Evolutionary conservation across 192 early-diverging fungal species (phyloP).

Genomic region (Chytriomyces hyalinus): DNA sequence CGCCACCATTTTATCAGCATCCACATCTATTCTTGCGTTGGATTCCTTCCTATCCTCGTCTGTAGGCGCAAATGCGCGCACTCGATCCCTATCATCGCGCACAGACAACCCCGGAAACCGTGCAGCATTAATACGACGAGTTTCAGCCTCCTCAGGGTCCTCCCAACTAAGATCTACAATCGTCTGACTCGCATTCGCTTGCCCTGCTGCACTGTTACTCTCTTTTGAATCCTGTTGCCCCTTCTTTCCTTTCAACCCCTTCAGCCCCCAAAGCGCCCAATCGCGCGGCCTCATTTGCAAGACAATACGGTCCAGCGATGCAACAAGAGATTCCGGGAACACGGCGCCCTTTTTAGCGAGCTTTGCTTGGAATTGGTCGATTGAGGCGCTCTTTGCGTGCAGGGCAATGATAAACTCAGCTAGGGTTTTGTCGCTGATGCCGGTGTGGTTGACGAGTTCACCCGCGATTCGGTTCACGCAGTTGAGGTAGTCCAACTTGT

Average conservation of each 20-base stretch:
- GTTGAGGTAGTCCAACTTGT: constrained; percentile 79
- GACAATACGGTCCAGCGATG: constrained; percentile 86
- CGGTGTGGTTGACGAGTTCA: constrained; percentile 92
- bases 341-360: constrained; percentile 78
- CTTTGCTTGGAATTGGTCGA: constrained; percentile 66
- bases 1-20: constrained; percentile 45
- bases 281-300: constrained; percentile 69
- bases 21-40: constrained; percentile 34
- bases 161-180: constrained; percentile 38
- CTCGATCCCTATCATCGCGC: constrained; percentile 48
- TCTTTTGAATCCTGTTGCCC: constrained; percentile 32
- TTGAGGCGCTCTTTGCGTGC: constrained; percentile 71
- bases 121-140: constrained; percentile 24
- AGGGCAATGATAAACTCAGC: constrained; percentile 93
- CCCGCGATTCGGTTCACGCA: constrained; percentile 87
- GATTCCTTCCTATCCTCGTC: constrained; percentile 33
- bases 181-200: background rate
- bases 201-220: background rate
- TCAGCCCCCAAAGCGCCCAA: constrained; percentile 20
- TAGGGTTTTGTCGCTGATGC: constrained; percentile 83
- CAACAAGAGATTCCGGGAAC: constrained; percentile 82
- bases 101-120: constrained; percentile 81
- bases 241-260: constrained; percentile 25
- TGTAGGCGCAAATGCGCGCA: constrained; percentile 43
- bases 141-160: constrained; percentile 46